A percentile compares a stretch with the other conserved stretches of the same genome.
Evolutionary conservation across 2,329 filamentous ascomycete genomes (phyloP).

Genomic region (Emergomyces orientalis): DNA sequence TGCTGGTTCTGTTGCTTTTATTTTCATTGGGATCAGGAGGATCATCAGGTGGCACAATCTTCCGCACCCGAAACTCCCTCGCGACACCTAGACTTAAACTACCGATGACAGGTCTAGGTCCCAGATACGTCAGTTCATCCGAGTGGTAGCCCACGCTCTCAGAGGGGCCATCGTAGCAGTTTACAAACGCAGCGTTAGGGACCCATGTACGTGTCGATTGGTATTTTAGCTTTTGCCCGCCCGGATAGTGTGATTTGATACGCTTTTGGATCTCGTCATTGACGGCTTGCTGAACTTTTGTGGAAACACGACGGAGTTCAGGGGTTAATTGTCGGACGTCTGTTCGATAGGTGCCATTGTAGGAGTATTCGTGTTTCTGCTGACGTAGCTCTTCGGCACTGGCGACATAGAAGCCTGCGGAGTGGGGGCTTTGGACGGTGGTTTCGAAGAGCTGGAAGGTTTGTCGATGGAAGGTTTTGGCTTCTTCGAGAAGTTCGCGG

Average conservation of each 20-base stretch:
- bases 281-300: slow-evolving; percentile 62
- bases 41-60: slow-evolving; percentile 54
- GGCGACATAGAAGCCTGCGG: slow-evolving; percentile 73
- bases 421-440: slow-evolving; percentile 76
- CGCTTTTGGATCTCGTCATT: slow-evolving; percentile 66
- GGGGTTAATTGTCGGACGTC: slow-evolving; percentile 70
- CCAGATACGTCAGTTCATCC: slow-evolving; percentile 87
- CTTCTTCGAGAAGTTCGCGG: slow-evolving; percentile 64
- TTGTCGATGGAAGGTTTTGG: slow-evolving; percentile 58
- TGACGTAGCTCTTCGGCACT: slow-evolving; percentile 57
- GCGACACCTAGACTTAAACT: slow-evolving; percentile 84
- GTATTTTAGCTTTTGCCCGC: slow-evolving; percentile 62
- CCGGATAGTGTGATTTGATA: slow-evolving; percentile 59
- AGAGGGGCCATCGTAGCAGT: slow-evolving; percentile 75
- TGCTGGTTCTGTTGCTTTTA: slow-evolving; percentile 13
- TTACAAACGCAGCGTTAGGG: slow-evolving; percentile 88
- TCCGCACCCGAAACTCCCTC: slow-evolving; percentile 83
- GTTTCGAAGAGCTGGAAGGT: slow-evolving; percentile 84
- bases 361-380: slow-evolving; percentile 73
- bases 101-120: slow-evolving; percentile 78
- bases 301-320: slow-evolving; percentile 60
- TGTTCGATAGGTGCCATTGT: slow-evolving; percentile 67
- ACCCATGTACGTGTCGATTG: slow-evolving; percentile 66
- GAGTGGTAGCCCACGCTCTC: slow-evolving; percentile 87
- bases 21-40: slow-evolving; percentile 32